These are phyloP conservation scores for Acer yangbiense DNA, from an alignment of 345 rosid species.

Conservation along the genomic window DNA sequence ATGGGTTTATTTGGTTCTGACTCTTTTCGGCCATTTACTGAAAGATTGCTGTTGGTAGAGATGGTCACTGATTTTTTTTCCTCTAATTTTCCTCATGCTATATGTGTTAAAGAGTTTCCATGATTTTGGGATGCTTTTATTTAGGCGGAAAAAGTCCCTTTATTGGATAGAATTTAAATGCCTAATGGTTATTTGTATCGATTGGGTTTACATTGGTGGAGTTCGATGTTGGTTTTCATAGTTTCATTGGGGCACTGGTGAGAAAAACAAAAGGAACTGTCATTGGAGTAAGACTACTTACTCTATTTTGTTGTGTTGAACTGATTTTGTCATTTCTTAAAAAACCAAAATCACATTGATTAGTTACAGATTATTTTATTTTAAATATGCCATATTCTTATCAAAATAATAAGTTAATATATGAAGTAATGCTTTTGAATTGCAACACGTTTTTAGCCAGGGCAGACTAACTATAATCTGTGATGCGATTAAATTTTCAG, in stretches of 20 bases:
- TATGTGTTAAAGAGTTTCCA: too few species aligned
- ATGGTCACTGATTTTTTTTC: too few species aligned
- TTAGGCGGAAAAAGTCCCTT: too few species aligned
- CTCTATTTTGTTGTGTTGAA: not conserved
- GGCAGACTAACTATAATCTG: slow-evolving; percentile 2
- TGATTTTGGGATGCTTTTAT: too few species aligned
- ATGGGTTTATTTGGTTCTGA: not conserved
- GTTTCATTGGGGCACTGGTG: not conserved
- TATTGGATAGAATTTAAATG: too few species aligned
- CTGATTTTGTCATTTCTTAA: not conserved
- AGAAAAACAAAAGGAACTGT: not conserved
- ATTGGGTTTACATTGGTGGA: too few species aligned
- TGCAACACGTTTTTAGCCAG: not conserved
- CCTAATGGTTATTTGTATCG: too few species aligned
- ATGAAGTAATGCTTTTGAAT: not conserved
- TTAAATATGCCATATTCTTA: not conserved
- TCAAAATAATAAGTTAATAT: not conserved
- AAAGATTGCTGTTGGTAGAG: not conserved
- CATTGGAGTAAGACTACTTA: not conserved
- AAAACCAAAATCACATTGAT: not conserved
- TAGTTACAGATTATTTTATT: not conserved
- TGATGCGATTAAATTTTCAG: slow-evolving; percentile 37
- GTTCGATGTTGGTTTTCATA: not conserved
- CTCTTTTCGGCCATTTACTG: not conserved
- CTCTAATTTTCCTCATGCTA: too few species aligned